Conservation (phyloP, 345 rosid species). For the Rubroshorea leprosula region DNA sequence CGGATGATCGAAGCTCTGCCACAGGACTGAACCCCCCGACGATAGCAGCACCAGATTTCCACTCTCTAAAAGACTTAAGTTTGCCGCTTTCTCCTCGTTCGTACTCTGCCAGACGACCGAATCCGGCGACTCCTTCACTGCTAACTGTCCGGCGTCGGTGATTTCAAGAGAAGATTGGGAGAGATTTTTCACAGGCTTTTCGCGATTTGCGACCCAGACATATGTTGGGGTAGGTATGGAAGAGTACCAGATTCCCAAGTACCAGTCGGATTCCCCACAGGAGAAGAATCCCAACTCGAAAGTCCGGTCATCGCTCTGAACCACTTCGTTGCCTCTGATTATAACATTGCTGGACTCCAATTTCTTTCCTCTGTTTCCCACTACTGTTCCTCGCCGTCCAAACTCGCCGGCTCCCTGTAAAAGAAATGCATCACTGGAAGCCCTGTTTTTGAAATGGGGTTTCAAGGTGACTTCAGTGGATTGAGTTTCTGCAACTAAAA, state of each 20-base stretch:
- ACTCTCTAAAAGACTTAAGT: slow-evolving; percentile 26
- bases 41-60: slow-evolving; percentile 48
- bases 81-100: slow-evolving; percentile 23
- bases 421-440: no score
- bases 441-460: not conserved
- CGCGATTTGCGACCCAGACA: slow-evolving; percentile 62
- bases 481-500: not conserved
- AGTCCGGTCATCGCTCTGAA: slow-evolving; percentile 36
- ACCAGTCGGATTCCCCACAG: slow-evolving; percentile 35
- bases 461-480: not conserved
- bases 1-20: slow-evolving; percentile 60
- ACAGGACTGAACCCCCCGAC: slow-evolving; percentile 16
- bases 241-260: slow-evolving; percentile 49
- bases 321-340: slow-evolving; percentile 39
- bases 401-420: not conserved
- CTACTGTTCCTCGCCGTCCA: not conserved
- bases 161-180: slow-evolving; percentile 23
- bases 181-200: slow-evolving; percentile 26
- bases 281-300: slow-evolving; percentile 52
- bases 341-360: slow-evolving; percentile 23
- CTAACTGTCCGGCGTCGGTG: slow-evolving; percentile 27
- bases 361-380: not conserved
- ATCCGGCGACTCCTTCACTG: slow-evolving; percentile 26
- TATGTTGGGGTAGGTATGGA: slow-evolving; percentile 37
- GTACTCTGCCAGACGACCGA: slow-evolving; percentile 39